A percentile compares a stretch with the other conserved stretches of the same genome.
phyloP scores from a whole-genome alignment of 805 yeast genomes.

The Wickerhamiella sorbophila region DNA sequence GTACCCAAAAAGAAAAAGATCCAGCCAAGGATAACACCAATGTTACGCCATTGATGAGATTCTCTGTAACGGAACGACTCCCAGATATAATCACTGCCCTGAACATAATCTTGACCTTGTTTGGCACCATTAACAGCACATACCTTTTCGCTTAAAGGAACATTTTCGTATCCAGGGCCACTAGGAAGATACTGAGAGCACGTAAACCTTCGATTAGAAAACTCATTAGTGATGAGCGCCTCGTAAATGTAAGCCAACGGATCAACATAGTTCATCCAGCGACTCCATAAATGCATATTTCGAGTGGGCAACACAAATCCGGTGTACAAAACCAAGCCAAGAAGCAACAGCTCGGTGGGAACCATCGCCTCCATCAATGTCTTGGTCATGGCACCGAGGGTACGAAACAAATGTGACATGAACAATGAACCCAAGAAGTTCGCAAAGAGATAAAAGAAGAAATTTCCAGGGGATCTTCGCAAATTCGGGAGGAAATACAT shows the following conservation, averaged over 20 bases:
- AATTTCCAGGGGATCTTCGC: constrained; percentile 36
- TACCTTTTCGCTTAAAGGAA: constrained; percentile 29
- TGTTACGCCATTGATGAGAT: constrained; percentile 65
- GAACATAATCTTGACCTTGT: constrained; percentile 38
- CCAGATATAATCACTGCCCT: constrained; percentile 45
- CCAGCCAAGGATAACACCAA: constrained; percentile 50
- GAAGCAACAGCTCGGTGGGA: constrained; percentile 41
- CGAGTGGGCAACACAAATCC: constrained; percentile 47
- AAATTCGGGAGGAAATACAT: constrained; percentile 45
- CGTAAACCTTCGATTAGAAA: constrained; percentile 38
- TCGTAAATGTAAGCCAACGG: constrained; percentile 50
- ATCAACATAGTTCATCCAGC: constrained; percentile 47
- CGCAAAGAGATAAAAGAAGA: constrained; percentile 38
- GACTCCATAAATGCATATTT: constrained; percentile 57
- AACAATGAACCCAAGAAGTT: constrained; percentile 31
- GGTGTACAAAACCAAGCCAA: constrained; percentile 41
- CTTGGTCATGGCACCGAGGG: constrained; percentile 38
- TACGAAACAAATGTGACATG: constrained; percentile 39
- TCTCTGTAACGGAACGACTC: constrained; percentile 37
- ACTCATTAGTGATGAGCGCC: constrained; percentile 50
- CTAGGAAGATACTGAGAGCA: constrained; percentile 47
- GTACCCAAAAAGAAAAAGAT: constrained; percentile 29
- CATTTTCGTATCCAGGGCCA: constrained; percentile 38
- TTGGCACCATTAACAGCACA: constrained; percentile 50
- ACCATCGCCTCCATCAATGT: constrained; percentile 45